These are phyloP conservation scores for Diplodia scrobiculata DNA, from an alignment of 2,329 filamentous ascomycete species.

Conservation along the genomic window DNA sequence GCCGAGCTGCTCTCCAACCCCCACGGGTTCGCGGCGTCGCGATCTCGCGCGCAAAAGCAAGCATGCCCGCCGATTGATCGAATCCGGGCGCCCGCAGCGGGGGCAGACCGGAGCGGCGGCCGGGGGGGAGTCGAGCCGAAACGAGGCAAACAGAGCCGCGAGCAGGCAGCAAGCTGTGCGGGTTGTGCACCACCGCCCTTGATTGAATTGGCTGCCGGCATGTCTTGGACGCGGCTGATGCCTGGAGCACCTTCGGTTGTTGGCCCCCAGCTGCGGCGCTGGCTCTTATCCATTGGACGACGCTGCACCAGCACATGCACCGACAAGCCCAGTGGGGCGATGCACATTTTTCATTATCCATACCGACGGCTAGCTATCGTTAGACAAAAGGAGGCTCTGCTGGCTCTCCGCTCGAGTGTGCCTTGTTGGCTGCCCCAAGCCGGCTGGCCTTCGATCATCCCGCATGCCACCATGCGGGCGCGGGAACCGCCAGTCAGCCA, in stretches of 20 bases:
- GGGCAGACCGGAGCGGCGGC: conserved; percentile 1
- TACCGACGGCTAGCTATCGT: conserved; percentile 24
- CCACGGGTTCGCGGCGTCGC: conserved; percentile 18
- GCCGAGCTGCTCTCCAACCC: background rate
- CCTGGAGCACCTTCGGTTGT: conserved; percentile 4
- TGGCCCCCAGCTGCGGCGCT: conserved; percentile 19
- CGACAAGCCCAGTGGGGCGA: conserved; percentile 22
- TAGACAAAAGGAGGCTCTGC: conserved; percentile 26
- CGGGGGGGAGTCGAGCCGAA: background rate
- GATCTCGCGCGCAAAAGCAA: conserved; percentile 13
- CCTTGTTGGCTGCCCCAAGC: conserved; percentile 20
- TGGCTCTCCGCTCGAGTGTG: conserved; percentile 15
- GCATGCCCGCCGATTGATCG: background rate
- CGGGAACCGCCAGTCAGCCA: conserved; percentile 17
- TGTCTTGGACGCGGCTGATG: conserved; percentile 26
- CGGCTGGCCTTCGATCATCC: conserved; percentile 13
- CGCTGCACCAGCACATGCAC: conserved; percentile 25
- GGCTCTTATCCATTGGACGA: conserved; percentile 19
- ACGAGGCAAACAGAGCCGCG: conserved; percentile 24
- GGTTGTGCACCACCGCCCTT: conserved; percentile 16
- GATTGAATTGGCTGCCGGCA: conserved; percentile 12
- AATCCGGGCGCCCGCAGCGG: background rate
- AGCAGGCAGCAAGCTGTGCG: conserved; percentile 17
- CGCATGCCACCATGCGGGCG: conserved; percentile 16
- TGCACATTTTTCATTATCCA: conserved; percentile 27